These are phyloP conservation scores for Dactylellina leptospora DNA, from an alignment of 2,329 filamentous ascomycete genomes.

Conservation along the genomic window DNA sequence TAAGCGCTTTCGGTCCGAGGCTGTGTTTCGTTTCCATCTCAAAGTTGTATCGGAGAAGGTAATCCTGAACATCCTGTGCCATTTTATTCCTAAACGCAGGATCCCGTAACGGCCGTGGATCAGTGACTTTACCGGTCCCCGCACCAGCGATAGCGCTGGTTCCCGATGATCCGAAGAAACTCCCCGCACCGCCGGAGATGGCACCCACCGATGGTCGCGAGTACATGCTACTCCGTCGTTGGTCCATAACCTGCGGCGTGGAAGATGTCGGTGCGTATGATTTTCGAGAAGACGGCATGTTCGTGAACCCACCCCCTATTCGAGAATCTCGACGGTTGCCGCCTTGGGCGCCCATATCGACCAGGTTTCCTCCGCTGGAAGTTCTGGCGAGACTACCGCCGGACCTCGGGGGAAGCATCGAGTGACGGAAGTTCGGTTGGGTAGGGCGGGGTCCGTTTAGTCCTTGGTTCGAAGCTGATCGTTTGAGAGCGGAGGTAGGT, in stretches of 20 bases:
- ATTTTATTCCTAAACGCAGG: slow-evolving; percentile 81
- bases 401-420: slow-evolving; percentile 46
- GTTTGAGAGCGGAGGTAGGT: slow-evolving; percentile 92
- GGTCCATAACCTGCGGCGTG: slow-evolving; percentile 65
- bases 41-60: slow-evolving; percentile 91
- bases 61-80: slow-evolving; percentile 88
- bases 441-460: slow-evolving; percentile 69
- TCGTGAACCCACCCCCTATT: slow-evolving; percentile 64
- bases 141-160: slow-evolving; percentile 74
- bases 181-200: slow-evolving; percentile 73
- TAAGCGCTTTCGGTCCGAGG: slow-evolving; percentile 87
- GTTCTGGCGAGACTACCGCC: slow-evolving; percentile 65
- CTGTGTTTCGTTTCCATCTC: slow-evolving; percentile 97
- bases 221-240: slow-evolving; percentile 84
- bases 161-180: slow-evolving; percentile 84
- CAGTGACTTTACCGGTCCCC: slow-evolving; percentile 62
- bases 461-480: slow-evolving; percentile 79
- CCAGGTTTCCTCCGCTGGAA: slow-evolving; percentile 81
- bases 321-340: slow-evolving; percentile 72
- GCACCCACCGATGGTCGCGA: slow-evolving; percentile 74
- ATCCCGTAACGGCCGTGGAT: slow-evolving; percentile 86
- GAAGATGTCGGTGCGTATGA: slow-evolving; percentile 72
- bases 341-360: slow-evolving; percentile 81
- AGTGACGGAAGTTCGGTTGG: slow-evolving; percentile 52
- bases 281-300: slow-evolving; percentile 76